Evolutionary conservation across 768 basidiomycete species (phyloP).

Genomic region (Boletus barrowsii): DNA sequence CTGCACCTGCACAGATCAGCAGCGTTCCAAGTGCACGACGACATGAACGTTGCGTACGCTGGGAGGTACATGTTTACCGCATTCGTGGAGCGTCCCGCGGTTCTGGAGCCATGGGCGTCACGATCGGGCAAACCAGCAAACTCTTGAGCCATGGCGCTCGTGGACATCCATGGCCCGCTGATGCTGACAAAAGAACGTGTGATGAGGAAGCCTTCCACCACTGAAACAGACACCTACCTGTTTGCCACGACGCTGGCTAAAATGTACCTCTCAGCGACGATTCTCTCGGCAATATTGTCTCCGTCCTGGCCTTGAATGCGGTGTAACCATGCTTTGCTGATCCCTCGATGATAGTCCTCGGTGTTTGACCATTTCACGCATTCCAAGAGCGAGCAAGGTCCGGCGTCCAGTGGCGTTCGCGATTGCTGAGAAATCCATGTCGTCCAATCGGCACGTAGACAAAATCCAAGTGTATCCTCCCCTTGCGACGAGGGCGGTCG

Average conservation of each 20-base stretch:
- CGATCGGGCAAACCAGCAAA: slow-evolving; percentile 48
- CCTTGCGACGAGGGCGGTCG: slow-evolving; percentile 18
- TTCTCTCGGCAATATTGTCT: slow-evolving; percentile 39
- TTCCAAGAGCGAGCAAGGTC: slow-evolving; percentile 14
- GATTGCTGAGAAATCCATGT: slow-evolving; percentile 43
- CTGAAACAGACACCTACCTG: slow-evolving; percentile 40
- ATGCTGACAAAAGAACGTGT: slow-evolving; percentile 40
- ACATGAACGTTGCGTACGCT: slow-evolving; percentile 40
- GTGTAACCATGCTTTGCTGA: slow-evolving; percentile 64
- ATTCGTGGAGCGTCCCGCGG: slow-evolving; percentile 34
- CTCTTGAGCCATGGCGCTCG: slow-evolving; percentile 69
- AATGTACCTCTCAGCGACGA: slow-evolving; percentile 61
- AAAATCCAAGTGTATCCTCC: neutral
- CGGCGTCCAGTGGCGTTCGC: neutral
- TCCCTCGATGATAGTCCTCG: slow-evolving; percentile 67
- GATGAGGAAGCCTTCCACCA: neutral
- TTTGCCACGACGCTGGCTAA: slow-evolving; percentile 72
- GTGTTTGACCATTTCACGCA: slow-evolving; percentile 63
- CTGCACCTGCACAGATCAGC: slow-evolving; percentile 33
- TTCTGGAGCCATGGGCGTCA: slow-evolving; percentile 9
- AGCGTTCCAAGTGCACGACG: neutral
- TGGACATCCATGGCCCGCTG: slow-evolving; percentile 67
- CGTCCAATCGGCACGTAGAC: slow-evolving; percentile 64
- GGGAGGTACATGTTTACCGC: slow-evolving; percentile 62
- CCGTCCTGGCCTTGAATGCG: slow-evolving; percentile 43